Evolutionary conservation across 2,329 filamentous ascomycete species (phyloP), one percentile per base, ranked within the genome.

Genomic region (Zasmidium angulare): DNA sequence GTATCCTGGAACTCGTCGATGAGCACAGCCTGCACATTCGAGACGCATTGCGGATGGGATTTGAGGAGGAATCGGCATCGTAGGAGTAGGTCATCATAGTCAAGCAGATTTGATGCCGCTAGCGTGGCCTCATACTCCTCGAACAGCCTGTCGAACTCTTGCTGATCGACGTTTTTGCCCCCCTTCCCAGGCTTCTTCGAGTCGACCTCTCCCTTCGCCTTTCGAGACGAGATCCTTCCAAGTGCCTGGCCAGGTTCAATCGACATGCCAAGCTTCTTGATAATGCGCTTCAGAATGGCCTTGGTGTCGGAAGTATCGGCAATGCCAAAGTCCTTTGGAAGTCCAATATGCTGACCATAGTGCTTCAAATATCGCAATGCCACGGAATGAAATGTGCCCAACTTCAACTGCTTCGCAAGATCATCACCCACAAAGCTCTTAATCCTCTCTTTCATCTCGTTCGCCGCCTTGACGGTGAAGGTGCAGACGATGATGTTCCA

Each of bases 1-100:
- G 93, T 98, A 76, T 99, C 93, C 75, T 99, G 93, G 64, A 97
- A 99, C 72, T 99, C 93, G 72, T 99, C 93, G 63, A 99, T 96
- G 49, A 99, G 81, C 6, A 98, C 92, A 0, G 91, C 86, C 74
- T 97, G 87, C 19, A 99, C 87, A 67, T 96, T 97, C 14, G 88
- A 88, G 2, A 97, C 93, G 69, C 93, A 97, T 14, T 84, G 80
- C 0, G 93, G 91, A 65, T 90, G 84, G 20, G 81, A 79, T 60
- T 82, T 83, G 20, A 99, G 82, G 11, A 99, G 82, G 60, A 96
- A 86, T 9, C 90, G 88, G 65, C 93, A 96, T 66, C 87, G 86
- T 14, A 96, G 81, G 3, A 99, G 82, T 21, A 99, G 82, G 72
- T 99, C 95, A 68, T 99, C 95, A 68, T 96, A 99, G 74, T 99